Evolutionary conservation across 768 basidiomycete species (phyloP).

Genomic region (Mycena venus): DNA sequence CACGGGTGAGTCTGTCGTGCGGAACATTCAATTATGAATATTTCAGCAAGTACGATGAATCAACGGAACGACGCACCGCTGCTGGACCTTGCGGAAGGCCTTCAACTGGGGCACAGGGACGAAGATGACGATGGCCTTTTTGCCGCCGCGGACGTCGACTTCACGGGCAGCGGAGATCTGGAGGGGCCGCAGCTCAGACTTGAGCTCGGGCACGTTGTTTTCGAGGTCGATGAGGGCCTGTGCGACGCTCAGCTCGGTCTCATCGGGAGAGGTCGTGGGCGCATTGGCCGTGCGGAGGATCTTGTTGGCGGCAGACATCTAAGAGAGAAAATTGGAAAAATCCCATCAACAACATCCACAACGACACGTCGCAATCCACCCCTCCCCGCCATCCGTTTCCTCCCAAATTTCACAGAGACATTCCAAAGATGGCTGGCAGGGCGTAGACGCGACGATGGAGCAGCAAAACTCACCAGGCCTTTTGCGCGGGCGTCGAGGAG

Average conservation of each 20-base stretch:
- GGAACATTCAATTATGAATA: not conserved
- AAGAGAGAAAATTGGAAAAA: constrained; percentile 25
- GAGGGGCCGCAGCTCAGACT: constrained; percentile 93
- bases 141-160: constrained; percentile 98
- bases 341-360: constrained; percentile 17
- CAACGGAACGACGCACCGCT: constrained; percentile 68
- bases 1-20: constrained; percentile 86
- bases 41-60: too few species aligned
- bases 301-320: constrained; percentile 87
- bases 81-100: constrained; percentile 98
- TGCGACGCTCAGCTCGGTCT: constrained; percentile 91
- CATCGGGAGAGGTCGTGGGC: constrained; percentile 88
- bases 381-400: not conserved
- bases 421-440: not conserved
- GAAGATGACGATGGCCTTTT: constrained; percentile 99
- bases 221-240: constrained; percentile 98
- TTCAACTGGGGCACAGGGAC: constrained; percentile 97
- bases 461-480: constrained; percentile 17
- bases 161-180: constrained; percentile 99
- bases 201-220: constrained; percentile 98
- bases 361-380: not conserved
- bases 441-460: not conserved
- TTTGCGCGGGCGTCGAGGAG: not conserved
- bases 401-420: not conserved
- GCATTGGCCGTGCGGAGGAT: constrained; percentile 97